phyloP scores from a whole-genome alignment of 1,284 basidiomycete species.

The Trametes versicolor region DNA sequence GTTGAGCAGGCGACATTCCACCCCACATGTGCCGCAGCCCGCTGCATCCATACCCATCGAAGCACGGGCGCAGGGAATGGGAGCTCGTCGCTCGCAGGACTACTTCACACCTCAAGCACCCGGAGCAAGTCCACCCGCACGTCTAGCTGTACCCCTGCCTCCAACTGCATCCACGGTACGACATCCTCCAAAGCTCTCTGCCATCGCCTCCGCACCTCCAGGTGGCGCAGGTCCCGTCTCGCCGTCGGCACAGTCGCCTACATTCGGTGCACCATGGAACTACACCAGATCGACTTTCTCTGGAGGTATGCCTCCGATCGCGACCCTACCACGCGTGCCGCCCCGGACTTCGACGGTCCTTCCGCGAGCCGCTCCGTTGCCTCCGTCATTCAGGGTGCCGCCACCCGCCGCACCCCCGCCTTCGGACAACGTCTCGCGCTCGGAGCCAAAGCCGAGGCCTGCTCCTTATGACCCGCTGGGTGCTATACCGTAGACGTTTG shows the following conservation, averaged over 20 bases:
- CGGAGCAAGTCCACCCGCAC: conserved; percentile 24
- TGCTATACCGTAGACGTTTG: conserved; percentile 48
- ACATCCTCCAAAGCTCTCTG: conserved; percentile 26
- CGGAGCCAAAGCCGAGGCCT: conserved; percentile 42
- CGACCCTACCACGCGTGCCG: conserved; percentile 44
- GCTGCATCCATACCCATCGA: conserved; percentile 39
- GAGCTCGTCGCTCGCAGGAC: conserved; percentile 32
- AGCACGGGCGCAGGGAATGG: conserved; percentile 31
- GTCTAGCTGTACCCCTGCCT: conserved; percentile 18
- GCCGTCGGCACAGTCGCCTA: conserved; percentile 16
- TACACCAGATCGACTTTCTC: conserved; percentile 64
- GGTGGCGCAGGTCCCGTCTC: conserved; percentile 21
- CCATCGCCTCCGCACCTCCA: conserved; percentile 31
- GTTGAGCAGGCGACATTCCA: conserved; percentile 30
- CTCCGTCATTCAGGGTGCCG: conserved; percentile 32
- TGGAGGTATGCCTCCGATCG: conserved; percentile 42
- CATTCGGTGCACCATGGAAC: conserved; percentile 56
- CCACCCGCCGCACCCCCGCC: conserved; percentile 26
- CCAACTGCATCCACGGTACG: conserved; percentile 23
- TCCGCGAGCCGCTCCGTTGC: conserved; percentile 34
- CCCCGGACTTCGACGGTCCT: conserved; percentile 55
- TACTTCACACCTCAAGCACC: conserved; percentile 30
- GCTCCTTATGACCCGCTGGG: conserved; percentile 71
- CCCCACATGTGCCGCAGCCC: conserved; percentile 41
- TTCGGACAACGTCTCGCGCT: conserved; percentile 34